These are phyloP conservation scores for Mesotaenium endlicherianum DNA, from an alignment of 139 green algal species.

Conservation along the genomic window DNA sequence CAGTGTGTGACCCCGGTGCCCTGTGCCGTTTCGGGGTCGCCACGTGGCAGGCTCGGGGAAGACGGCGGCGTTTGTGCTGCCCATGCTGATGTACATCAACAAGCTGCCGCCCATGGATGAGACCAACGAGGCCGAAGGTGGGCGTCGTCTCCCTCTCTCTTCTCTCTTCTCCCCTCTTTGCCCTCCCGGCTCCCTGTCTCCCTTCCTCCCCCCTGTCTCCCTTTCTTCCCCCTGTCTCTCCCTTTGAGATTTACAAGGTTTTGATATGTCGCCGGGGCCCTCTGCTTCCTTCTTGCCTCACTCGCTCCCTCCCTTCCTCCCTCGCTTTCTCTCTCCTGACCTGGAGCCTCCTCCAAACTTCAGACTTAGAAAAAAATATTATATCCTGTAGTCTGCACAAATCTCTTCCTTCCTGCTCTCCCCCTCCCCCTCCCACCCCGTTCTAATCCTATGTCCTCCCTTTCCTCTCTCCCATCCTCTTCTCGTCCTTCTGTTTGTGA, in stretches of 20 bases:
- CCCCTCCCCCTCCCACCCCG: background rate
- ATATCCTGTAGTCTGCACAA: too few species aligned
- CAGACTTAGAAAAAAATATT: too few species aligned
- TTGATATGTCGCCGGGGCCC: background rate
- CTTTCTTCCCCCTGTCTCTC: background rate
- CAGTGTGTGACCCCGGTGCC: too few species aligned
- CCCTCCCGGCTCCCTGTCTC: conserved; percentile 8
- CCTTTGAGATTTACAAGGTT: conserved; percentile 17
- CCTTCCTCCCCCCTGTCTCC: background rate
- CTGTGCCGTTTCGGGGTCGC: background rate
- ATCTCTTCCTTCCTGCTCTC: too few species aligned
- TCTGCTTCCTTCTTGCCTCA: background rate
- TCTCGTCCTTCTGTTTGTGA: background rate
- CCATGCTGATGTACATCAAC: conserved; percentile 93
- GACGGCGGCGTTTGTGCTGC: conserved; percentile 94
- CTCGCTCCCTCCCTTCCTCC: background rate
- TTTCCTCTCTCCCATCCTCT: background rate
- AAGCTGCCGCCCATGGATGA: conserved; percentile 88
- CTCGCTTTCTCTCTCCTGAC: conserved; percentile 16
- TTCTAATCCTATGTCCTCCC: background rate
- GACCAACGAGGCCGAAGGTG: conserved; percentile 64
- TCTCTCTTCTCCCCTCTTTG: background rate
- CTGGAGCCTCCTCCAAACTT: background rate
- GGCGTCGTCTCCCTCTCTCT: background rate
- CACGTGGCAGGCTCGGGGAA: conserved; percentile 76